These are phyloP conservation scores for Mycocentrospora acerina DNA, from an alignment of 2,329 filamentous ascomycete species.

Conservation along the genomic window DNA sequence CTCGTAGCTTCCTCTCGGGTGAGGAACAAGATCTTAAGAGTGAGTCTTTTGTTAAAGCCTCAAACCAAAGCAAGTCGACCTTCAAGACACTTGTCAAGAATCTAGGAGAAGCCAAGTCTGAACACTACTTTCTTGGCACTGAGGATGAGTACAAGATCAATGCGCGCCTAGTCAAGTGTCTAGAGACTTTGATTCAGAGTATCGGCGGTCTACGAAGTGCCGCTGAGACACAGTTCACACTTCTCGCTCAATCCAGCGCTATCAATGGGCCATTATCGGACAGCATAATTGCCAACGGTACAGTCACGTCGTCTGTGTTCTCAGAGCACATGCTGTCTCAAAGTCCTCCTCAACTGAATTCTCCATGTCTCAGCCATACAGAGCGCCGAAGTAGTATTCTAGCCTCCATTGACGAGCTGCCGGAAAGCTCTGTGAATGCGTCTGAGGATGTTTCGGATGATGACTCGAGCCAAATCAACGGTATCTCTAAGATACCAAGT, in stretches of 20 bases:
- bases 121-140: conserved; percentile 79
- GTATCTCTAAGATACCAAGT: conserved; percentile 22
- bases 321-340: conserved; percentile 23
- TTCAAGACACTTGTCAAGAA: conserved; percentile 73
- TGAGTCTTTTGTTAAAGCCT: conserved; percentile 63
- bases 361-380: conserved; percentile 32
- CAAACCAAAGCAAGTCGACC: conserved; percentile 64
- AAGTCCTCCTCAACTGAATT: conserved; percentile 28
- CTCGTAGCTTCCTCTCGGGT: conserved; percentile 79
- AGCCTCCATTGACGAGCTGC: conserved; percentile 46
- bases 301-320: conserved; percentile 25
- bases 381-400: conserved; percentile 41
- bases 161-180: conserved; percentile 75
- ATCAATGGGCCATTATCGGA: conserved; percentile 15
- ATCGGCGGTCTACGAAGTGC: conserved; percentile 89
- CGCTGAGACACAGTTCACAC: conserved; percentile 81
- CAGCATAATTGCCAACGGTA: conserved; percentile 17
- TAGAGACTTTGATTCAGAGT: conserved; percentile 83
- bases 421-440: conserved; percentile 38
- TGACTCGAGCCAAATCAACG: conserved; percentile 18
- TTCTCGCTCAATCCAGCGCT: conserved; percentile 65
- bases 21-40: conserved; percentile 75
- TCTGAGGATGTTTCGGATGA: conserved; percentile 37
- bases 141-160: conserved; percentile 80
- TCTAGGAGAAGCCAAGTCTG: conserved; percentile 81